These are phyloP conservation scores for Suaeda aralocaspica DNA, from an alignment of 148 eudicot species.

Conservation along the genomic window DNA sequence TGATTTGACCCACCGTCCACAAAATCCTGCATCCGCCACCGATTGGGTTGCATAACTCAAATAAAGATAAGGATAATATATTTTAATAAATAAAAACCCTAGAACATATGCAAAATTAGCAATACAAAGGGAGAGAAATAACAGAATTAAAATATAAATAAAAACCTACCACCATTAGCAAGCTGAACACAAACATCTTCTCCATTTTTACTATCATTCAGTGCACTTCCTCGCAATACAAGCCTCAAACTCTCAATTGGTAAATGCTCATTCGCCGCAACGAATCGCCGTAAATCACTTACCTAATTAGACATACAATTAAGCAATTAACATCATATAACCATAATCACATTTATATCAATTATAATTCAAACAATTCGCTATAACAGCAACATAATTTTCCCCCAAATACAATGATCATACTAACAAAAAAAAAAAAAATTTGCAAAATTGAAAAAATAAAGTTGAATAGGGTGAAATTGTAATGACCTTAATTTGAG, in stretches of 20 bases:
- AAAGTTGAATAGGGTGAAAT: neutral
- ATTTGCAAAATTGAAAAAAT: too few species aligned
- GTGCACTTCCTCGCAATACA: slow-evolving; percentile 60
- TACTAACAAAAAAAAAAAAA: neutral
- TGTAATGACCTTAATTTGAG: slow-evolving; percentile 48
- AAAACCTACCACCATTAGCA: slow-evolving; percentile 60
- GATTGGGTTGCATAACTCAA: too few species aligned
- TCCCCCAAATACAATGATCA: neutral
- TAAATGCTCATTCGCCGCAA: slow-evolving; percentile 46
- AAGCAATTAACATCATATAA: neutral
- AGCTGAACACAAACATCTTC: slow-evolving; percentile 46
- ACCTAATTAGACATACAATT: slow-evolving; percentile 36
- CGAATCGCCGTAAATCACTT: slow-evolving; percentile 58
- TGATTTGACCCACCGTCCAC: too few species aligned
- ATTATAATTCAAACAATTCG: neutral
- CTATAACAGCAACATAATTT: neutral
- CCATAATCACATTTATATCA: neutral
- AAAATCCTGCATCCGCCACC: too few species aligned
- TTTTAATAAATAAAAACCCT: too few species aligned
- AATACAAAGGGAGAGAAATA: too few species aligned
- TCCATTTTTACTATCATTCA: slow-evolving; percentile 57
- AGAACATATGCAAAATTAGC: too few species aligned
- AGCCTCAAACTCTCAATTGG: slow-evolving; percentile 65
- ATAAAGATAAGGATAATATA: too few species aligned
- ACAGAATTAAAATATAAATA: too few species aligned